Evolutionary conservation across 768 basidiomycete species (phyloP).

Genomic region (Chalciporus sphaerocephalus): DNA sequence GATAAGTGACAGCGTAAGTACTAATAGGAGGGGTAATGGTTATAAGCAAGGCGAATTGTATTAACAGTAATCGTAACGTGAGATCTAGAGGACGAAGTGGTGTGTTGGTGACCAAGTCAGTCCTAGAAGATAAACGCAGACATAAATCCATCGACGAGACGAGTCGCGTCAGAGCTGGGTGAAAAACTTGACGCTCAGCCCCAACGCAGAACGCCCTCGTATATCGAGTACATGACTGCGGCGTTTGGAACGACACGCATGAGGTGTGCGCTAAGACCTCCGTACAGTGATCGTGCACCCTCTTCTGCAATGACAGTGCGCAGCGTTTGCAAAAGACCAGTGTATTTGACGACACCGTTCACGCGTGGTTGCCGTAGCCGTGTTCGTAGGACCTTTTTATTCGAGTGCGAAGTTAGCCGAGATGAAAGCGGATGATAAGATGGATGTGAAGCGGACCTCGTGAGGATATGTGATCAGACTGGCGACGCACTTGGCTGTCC

Average conservation of each 20-base stretch:
- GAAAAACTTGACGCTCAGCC: constrained; percentile 17
- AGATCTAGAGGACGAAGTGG: constrained; percentile 11
- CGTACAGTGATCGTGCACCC: constrained; percentile 80
- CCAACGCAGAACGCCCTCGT: constrained; percentile 79
- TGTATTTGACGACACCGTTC: constrained; percentile 77
- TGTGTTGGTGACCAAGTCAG: neutral
- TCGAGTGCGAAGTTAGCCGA: constrained; percentile 2
- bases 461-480: constrained; percentile 97
- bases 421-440: neutral
- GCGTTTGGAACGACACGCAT: constrained; percentile 98
- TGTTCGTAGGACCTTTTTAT: constrained; percentile 82
- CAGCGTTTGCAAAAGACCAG: constrained; percentile 79
- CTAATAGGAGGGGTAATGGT: constrained; percentile 8
- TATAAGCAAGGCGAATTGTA: constrained; percentile 4
- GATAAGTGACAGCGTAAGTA: constrained; percentile 15
- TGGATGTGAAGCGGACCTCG: constrained; percentile 56
- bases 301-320: constrained; percentile 86
- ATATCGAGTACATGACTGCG: constrained; percentile 94
- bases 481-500: constrained; percentile 89
- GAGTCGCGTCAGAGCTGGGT: neutral
- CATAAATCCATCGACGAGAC: no score
- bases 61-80: constrained; percentile 13
- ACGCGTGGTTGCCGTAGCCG: constrained; percentile 85
- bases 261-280: constrained; percentile 90
- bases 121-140: neutral